These are phyloP conservation scores for Amanita rimosa DNA, from an alignment of 768 basidiomycete genomes.

Conservation along the genomic window DNA sequence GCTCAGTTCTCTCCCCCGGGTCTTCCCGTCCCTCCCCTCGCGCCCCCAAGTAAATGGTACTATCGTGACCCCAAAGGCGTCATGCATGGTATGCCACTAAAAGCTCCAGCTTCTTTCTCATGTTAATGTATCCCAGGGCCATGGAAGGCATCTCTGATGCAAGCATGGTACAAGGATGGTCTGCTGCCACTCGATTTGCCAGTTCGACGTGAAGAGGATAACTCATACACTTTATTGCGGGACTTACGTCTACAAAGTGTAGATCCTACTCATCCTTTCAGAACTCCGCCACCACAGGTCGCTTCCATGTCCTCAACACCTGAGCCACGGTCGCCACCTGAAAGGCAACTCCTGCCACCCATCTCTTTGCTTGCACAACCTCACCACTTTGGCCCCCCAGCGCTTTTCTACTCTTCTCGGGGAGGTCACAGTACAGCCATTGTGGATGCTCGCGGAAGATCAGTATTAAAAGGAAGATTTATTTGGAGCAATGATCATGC, in stretches of 20 bases:
- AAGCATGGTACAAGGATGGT: conserved; percentile 82
- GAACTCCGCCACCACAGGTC: conserved; percentile 30
- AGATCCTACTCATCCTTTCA: conserved; percentile 77
- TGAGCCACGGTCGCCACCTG: conserved; percentile 13
- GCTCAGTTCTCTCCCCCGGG: conserved; percentile 74
- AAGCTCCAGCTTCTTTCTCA: not conserved
- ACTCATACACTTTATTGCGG: conserved; percentile 53
- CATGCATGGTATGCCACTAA: conserved; percentile 50
- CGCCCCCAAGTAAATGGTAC: conserved; percentile 66
- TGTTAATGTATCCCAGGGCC: conserved; percentile 40
- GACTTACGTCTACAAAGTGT: conserved; percentile 70
- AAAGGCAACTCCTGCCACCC: conserved; percentile 55
- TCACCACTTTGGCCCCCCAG: conserved; percentile 76
- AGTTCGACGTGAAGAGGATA: conserved; percentile 66
- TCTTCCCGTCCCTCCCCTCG: conserved; percentile 57
- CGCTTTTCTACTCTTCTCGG: conserved; percentile 80
- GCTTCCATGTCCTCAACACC: conserved; percentile 13
- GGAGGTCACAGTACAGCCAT: conserved; percentile 84
- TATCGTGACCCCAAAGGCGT: conserved; percentile 77
- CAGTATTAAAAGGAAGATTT: conserved; percentile 73
- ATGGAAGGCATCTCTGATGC: conserved; percentile 84
- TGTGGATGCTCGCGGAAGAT: conserved; percentile 76
- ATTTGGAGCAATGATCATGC: conserved; percentile 65
- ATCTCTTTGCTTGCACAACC: conserved; percentile 74
- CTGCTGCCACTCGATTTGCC: conserved; percentile 75